Base-by-base conservation (phyloP, 805 yeast species). In the Lipomyces kockii region DNA sequence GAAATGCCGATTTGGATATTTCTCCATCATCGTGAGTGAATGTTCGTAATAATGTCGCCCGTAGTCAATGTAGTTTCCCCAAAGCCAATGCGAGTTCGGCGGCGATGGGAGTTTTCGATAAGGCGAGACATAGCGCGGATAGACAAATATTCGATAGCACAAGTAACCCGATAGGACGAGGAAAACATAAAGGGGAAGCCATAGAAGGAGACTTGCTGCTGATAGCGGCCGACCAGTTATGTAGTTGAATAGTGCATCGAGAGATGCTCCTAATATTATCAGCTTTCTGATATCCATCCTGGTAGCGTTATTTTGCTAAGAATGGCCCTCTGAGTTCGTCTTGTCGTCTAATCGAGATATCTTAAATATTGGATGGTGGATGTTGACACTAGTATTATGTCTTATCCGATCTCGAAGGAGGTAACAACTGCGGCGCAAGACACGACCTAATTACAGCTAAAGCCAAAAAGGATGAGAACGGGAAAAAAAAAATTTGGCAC, bases 81-180 rank as follows among this genome's bases (percentile, higher is more conserved):
- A 64, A 2, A 65, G 51, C 54, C 62, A 60, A 57, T 65, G 66
- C 34, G 65, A 34, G 20, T 39, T 53, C 14, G 64, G 64, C n/a
- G 64, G 66, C 8, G 32, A 9, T 5, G 66, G 68, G 9, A 65
- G 53, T 27, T 43, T 27, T 6, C 49, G 58, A 52, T 60, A 60
- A 2, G 66, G 71, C 11, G 66, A 62, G 17, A 62, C 39, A 35
- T 60, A 65, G 20, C 34, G 25, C 5, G 71, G 69, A 51, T 68
- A 68, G 27, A 65, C 46, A 20, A 49, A 54, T 2, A 64, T 9
- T 17, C 66, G 39, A 37, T 66, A 61, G 55, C 55, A 52, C 14
- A 49, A n/a, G 27, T 49, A 49, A 22, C 5, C 20, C 20, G 53
- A 17, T 49, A 11, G 20, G 4, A 8, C 22, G 53, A 20, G 12